These are phyloP conservation scores for Ogataea sp. DNA, from an alignment of 805 yeast species.

Conservation along the genomic window DNA sequence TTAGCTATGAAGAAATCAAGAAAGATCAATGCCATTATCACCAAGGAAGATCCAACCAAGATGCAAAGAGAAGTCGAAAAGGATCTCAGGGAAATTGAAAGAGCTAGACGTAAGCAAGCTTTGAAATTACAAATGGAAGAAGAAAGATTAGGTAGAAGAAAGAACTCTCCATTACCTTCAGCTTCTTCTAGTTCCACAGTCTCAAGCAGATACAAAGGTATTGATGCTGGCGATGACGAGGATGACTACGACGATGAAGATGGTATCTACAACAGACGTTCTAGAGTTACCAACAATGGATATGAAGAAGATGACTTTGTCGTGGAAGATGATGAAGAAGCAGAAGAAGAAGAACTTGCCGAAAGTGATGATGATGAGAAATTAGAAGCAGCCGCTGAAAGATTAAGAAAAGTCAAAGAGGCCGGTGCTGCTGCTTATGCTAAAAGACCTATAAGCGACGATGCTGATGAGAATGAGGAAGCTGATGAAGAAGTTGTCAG, in stretches of 20 bases:
- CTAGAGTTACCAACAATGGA: slow-evolving; percentile 14
- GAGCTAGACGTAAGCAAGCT: slow-evolving; percentile 55
- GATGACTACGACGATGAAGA: slow-evolving; percentile 28
- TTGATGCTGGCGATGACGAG: slow-evolving; percentile 36
- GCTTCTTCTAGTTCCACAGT: slow-evolving; percentile 7
- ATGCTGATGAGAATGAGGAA: slow-evolving; percentile 24
- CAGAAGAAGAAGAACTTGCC: slow-evolving; percentile 22
- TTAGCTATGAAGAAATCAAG: slow-evolving; percentile 38
- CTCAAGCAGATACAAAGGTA: slow-evolving; percentile 24
- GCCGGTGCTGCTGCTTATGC: slow-evolving; percentile 48
- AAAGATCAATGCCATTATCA: slow-evolving; percentile 41
- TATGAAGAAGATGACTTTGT: slow-evolving; percentile 26
- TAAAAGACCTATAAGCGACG: slow-evolving; percentile 19
- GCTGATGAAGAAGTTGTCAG: slow-evolving; percentile 38
- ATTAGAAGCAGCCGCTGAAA: slow-evolving; percentile 48
- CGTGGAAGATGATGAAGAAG: slow-evolving; percentile 26
- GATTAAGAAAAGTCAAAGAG: slow-evolving; percentile 45
- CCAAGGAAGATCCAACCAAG: slow-evolving; percentile 58
- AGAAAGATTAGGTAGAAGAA: slow-evolving; percentile 44
- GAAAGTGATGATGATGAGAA: slow-evolving; percentile 20
- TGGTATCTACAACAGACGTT: slow-evolving; percentile 12
- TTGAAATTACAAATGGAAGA: slow-evolving; percentile 44
- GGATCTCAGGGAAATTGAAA: slow-evolving; percentile 53
- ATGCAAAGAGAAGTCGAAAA: slow-evolving; percentile 62
- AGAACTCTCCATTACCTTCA: slow-evolving; percentile 8